phyloP scores from a whole-genome alignment of 768 basidiomycete species.

The Macrocybe gigantea region DNA sequence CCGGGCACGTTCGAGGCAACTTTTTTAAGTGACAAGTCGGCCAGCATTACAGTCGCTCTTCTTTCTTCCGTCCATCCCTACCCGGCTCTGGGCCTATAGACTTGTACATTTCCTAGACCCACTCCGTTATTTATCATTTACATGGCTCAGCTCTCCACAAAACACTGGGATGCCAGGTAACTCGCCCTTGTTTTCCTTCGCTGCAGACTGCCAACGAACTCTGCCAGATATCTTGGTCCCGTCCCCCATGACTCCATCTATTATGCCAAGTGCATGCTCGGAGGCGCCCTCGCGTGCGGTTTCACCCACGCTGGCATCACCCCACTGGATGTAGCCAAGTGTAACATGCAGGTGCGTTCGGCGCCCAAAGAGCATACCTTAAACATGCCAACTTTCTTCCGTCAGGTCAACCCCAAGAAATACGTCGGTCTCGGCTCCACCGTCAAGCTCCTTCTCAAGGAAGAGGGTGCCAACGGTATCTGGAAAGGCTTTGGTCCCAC shows the following conservation, averaged over 20 bases:
- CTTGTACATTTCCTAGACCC: conserved; percentile 21
- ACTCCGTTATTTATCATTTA: conserved; percentile 28
- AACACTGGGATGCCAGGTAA: conserved; percentile 71
- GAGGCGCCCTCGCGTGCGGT: conserved; percentile 84
- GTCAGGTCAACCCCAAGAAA: conserved; percentile 69
- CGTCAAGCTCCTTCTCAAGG: conserved; percentile 61
- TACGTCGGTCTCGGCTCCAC: conserved; percentile 62
- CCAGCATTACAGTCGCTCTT: conserved; percentile 13
- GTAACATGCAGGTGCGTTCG: conserved; percentile 78
- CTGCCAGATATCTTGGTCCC: conserved; percentile 55
- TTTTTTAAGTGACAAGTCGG: conserved; percentile 16
- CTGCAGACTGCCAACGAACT: conserved; percentile 3
- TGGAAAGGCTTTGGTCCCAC: conserved; percentile 96
- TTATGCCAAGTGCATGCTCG: conserved; percentile 85
- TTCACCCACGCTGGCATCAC: conserved; percentile 85
- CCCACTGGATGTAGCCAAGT: conserved; percentile 84
- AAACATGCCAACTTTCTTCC: background rate
- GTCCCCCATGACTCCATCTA: conserved; percentile 71
- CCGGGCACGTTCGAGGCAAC: conserved; percentile 17
- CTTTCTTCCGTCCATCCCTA: conserved; percentile 19
- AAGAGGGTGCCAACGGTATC: conserved; percentile 81
- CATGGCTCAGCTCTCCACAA: conserved; percentile 46
- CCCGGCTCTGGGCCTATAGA: conserved; percentile 15
- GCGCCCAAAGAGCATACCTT: background rate
- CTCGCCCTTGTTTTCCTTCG: conserved; percentile 1